Percentiles rank a stretch among this genome's conserved stretches.
These are phyloP conservation scores for Sporobolomyces roseus DNA, from an alignment of 768 basidiomycete genomes.

Conservation along the genomic window DNA sequence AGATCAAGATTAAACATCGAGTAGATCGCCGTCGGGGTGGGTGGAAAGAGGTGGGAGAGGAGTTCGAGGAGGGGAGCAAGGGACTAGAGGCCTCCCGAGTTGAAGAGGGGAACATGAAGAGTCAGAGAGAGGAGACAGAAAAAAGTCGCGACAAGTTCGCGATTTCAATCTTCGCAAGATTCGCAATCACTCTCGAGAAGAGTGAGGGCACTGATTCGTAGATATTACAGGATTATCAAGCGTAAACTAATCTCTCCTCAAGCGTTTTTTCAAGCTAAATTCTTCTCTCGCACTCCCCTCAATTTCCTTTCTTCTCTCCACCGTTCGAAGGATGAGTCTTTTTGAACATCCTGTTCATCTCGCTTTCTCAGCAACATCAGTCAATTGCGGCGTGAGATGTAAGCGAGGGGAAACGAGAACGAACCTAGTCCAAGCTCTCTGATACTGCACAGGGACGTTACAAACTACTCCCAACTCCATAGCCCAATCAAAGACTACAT, in stretches of 20 bases:
- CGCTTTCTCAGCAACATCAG: not conserved
- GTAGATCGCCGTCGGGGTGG: not conserved
- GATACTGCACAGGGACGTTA: constrained; percentile 68
- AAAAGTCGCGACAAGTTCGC: too few species aligned
- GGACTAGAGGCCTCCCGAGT: not conserved
- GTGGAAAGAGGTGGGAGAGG: not conserved
- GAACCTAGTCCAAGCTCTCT: constrained; percentile 57
- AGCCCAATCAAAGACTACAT: constrained; percentile 58
- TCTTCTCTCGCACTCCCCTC: too few species aligned
- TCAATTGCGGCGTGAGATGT: not conserved
- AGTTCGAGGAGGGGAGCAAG: not conserved
- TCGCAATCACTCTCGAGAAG: too few species aligned
- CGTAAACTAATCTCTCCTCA: too few species aligned
- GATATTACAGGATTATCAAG: too few species aligned
- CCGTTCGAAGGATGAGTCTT: too few species aligned
- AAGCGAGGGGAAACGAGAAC: constrained; percentile 38
- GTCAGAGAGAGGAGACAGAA: not conserved
- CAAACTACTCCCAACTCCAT: constrained; percentile 59
- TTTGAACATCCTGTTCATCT: not conserved
- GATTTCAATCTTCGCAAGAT: not conserved
- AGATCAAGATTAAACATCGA: constrained; percentile 13
- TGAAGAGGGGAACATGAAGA: not conserved
- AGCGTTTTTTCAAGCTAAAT: too few species aligned
- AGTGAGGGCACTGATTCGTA: too few species aligned
- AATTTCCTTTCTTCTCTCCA: not conserved